Percentiles rank a stretch among this genome's conserved stretches.
Evolutionary conservation across 805 yeast species (phyloP).

Genomic region (Ogataea neopini): DNA sequence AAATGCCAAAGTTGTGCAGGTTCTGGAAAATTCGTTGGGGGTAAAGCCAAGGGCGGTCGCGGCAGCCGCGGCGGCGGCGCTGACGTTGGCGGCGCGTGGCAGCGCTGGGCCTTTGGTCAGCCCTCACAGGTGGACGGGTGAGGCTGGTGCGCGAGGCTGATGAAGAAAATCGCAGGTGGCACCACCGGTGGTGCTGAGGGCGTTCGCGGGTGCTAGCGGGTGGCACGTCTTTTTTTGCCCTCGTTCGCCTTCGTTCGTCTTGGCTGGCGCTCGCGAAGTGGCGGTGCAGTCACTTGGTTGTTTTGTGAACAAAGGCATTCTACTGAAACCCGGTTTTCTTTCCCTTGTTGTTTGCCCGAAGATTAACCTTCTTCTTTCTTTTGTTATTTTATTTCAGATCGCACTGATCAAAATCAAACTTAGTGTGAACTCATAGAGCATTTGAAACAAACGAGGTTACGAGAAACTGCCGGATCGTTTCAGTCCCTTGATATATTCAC

Average conservation of each 20-base stretch:
- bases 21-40: conserved; percentile 9
- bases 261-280: not conserved
- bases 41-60: too few species aligned
- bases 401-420: not conserved
- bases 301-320: conserved; percentile 3
- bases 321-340: conserved; percentile 7
- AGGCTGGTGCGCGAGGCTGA: not conserved
- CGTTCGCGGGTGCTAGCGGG: not conserved
- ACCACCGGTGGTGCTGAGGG: not conserved
- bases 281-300: conserved; percentile 4
- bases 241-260: too few species aligned
- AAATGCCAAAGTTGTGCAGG: conserved; percentile 1
- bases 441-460: not conserved
- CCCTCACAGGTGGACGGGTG: too few species aligned
- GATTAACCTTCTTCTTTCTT: conserved; percentile 4
- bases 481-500: not conserved
- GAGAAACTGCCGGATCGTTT: conserved; percentile 5
- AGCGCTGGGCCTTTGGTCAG: too few species aligned
- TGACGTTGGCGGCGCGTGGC: too few species aligned
- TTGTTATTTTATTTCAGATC: conserved; percentile 2
- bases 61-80: not conserved
- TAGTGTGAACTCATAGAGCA: conserved; percentile 3
- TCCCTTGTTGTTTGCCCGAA: conserved; percentile 6
- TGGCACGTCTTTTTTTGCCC: too few species aligned
- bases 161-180: not conserved